phyloP scores from a whole-genome alignment of 78 protist species.

The Guillardia theta region DNA sequence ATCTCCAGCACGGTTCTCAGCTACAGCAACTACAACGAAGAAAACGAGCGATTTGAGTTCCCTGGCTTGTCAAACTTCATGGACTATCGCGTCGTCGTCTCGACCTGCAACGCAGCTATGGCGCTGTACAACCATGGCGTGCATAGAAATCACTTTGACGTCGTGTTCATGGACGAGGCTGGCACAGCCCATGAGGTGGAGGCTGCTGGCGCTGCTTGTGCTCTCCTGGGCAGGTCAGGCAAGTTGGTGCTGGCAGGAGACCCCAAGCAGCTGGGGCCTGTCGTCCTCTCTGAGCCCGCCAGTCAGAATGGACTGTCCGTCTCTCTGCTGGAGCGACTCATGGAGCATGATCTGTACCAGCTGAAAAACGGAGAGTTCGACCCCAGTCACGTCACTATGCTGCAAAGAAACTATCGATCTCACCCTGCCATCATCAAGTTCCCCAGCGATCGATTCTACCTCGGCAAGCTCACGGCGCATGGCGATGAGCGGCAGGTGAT shows the following conservation, averaged over 20 bases:
- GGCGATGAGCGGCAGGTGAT: neutral
- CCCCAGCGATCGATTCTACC: constrained; percentile 43
- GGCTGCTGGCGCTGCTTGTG: neutral
- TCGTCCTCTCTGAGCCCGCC: neutral
- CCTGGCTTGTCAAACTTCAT: neutral
- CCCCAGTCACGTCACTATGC: constrained; percentile 30
- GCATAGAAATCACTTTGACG: neutral
- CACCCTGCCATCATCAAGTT: constrained; percentile 48
- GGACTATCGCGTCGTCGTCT: neutral
- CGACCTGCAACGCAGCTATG: neutral
- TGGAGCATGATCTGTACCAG: neutral
- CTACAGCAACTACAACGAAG: neutral
- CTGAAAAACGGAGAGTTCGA: neutral
- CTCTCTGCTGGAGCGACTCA: constrained; percentile 46
- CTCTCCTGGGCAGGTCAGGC: neutral
- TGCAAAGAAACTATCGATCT: constrained; percentile 49
- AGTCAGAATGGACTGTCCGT: neutral
- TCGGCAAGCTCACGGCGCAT: neutral
- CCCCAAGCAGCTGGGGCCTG: constrained; percentile 62
- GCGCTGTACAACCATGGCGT: neutral
- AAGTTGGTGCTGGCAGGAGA: constrained; percentile 59
- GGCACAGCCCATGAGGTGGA: constrained; percentile 56
- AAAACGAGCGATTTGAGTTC: neutral
- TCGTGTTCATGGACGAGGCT: constrained; percentile 51
- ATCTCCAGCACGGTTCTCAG: neutral